Base-by-base conservation (phyloP, 2,329 filamentous ascomycete genomes). In the Beauveria varroae region DNA sequence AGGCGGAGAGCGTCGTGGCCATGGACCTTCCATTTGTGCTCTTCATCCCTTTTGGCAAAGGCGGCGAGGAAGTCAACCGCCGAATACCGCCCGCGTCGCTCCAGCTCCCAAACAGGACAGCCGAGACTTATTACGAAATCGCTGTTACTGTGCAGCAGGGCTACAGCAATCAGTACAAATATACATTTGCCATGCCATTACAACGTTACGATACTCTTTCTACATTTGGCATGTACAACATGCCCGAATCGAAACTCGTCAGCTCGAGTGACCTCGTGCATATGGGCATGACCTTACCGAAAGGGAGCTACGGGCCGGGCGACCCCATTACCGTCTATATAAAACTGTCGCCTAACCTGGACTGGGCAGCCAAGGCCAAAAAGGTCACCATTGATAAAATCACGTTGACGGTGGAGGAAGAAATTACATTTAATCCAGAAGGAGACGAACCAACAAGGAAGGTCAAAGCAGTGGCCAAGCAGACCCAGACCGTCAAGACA, bases 201-300 rank as follows among this genome's bases (percentile, higher is more conserved):
- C 86, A 91, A 67, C 84, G 95, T 71, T 99, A 98, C 78, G 95
- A 99, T 74, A 99, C 93, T 1, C 80, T 99, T 54, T 97, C 93
- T 47, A 98, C 95, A 1, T 99, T 99, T 77, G 95, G 95, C 75
- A 98, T 98, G 95, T 99, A 98, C 79, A 98, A 98, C 76, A 88
- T 92, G 60, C 93, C 93, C 18, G 93, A 97, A 74, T 89, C 89
- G 63, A 91, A 91, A 61, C 89, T 96, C 69, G 85, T 87, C 63
- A 90, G 92, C 37, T 86, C 89, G 57, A 95, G 98, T 76, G 95
- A 96, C 73, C 79, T 98, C 60, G 91, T 98, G 63, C 96, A 91
- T 9, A 79, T 98, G 60, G 91, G 90, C 51, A 96, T 97, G 67
- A 96, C 92, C 64, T 80, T 99, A 66, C 93, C 95, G 26, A 86